Evolutionary conservation across 768 basidiomycete species (phyloP).

Genomic region (Floccularia luteovirens): DNA sequence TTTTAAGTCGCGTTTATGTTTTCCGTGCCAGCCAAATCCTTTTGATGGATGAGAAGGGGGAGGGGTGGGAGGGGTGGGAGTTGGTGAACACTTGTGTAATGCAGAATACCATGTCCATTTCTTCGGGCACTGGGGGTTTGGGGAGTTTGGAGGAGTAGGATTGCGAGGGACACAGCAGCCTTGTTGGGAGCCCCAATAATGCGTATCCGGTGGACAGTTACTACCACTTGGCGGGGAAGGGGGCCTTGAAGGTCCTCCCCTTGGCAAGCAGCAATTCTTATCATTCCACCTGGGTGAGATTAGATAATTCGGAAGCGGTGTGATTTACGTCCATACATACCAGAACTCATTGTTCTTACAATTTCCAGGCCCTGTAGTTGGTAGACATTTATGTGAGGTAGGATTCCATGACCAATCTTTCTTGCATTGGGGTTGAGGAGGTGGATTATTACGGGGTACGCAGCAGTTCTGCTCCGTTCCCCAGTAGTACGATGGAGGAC

Average conservation of each 20-base stretch:
- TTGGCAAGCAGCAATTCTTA: conserved; percentile 34
- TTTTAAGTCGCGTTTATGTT: too few relatives aligned
- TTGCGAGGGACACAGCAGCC: conserved; percentile 47
- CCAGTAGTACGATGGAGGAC: too few relatives aligned
- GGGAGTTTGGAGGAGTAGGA: conserved; percentile 27
- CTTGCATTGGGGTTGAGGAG: too few relatives aligned
- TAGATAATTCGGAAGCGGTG: not conserved
- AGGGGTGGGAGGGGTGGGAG: conserved; percentile 20
- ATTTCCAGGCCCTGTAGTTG: too few relatives aligned
- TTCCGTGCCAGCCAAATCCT: too few relatives aligned
- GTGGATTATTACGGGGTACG: too few relatives aligned
- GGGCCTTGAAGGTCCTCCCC: conserved; percentile 28
- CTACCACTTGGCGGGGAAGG: conserved; percentile 40
- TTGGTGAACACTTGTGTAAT: conserved; percentile 32
- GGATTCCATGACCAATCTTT: too few relatives aligned
- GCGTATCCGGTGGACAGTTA: conserved; percentile 34
- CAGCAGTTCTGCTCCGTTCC: too few relatives aligned
- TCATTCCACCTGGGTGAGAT: conserved; percentile 20
- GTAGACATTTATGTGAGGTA: too few relatives aligned
- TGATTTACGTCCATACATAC: conserved; percentile 10
- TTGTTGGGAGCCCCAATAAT: conserved; percentile 41
- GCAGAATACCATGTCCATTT: conserved; percentile 38
- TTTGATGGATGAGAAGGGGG: conserved; percentile 29
- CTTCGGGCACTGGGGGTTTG: conserved; percentile 41
- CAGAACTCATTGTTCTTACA: conserved; percentile 22